phyloP scores from a whole-genome alignment of 257 asterid species.

The Solanum acaule region DNA sequence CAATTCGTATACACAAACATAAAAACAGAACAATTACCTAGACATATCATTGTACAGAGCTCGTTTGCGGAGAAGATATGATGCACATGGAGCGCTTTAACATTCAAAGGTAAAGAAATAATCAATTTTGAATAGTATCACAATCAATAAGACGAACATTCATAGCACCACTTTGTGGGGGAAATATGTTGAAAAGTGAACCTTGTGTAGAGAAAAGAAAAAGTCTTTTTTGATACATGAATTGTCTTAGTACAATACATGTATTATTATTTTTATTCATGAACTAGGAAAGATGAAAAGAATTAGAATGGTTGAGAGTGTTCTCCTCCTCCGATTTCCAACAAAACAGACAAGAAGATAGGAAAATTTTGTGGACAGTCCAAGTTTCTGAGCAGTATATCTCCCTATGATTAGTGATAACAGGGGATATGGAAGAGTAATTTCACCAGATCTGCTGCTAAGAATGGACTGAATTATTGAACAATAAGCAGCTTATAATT shows the following conservation, averaged over 20 bases:
- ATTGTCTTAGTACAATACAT: neutral
- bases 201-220: neutral
- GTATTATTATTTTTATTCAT: neutral
- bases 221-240: neutral
- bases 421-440: neutral
- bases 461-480: neutral
- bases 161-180: neutral
- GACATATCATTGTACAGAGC: conserved; percentile 34
- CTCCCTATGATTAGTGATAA: neutral
- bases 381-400: neutral
- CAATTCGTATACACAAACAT: neutral
- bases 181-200: neutral
- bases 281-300: neutral
- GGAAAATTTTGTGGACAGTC: neutral
- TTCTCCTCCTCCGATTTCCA: neutral
- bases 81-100: conserved; percentile 30
- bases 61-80: conserved; percentile 30
- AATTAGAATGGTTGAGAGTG: neutral
- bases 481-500: neutral
- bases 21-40: conserved; percentile 7
- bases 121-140: neutral
- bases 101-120: neutral
- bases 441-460: neutral
- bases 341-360: neutral
- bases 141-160: neutral